These are phyloP conservation scores for Microstegium vimineum DNA, from an alignment of 176 grass and related monocot genomes.

Conservation along the genomic window DNA sequence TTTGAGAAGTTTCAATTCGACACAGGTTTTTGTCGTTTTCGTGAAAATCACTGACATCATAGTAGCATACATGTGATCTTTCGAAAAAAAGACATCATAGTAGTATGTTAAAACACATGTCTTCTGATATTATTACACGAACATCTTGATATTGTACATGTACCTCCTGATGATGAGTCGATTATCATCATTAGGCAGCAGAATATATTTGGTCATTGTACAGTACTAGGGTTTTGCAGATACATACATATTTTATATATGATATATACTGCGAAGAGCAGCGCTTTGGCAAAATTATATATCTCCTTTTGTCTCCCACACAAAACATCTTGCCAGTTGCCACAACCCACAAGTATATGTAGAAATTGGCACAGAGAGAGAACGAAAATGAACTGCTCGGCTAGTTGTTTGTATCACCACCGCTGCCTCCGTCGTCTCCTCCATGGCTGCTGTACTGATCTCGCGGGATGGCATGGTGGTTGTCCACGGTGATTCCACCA, in stretches of 20 bases:
- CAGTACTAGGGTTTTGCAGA: not conserved
- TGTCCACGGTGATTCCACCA: conserved; percentile 25
- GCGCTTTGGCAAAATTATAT: not conserved
- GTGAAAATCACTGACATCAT: not conserved
- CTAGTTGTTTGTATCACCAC: conserved; percentile 40
- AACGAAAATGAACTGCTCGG: not conserved
- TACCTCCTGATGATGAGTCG: not conserved
- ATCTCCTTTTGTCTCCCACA: not conserved
- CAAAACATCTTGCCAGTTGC: not conserved
- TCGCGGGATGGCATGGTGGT: conserved; percentile 52
- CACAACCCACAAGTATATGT: not conserved
- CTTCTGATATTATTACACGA: not conserved
- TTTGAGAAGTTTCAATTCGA: not conserved
- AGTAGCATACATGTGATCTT: not conserved
- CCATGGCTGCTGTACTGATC: conserved; percentile 43
- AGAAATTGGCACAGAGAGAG: not conserved
- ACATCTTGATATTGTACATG: not conserved
- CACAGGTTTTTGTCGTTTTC: not conserved
- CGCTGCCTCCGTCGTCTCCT: conserved; percentile 10
- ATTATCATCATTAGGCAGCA: not conserved
- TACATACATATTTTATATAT: not conserved
- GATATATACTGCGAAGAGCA: not conserved
- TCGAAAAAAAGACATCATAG: not conserved
- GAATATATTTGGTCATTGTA: not conserved
- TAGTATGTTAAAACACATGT: not conserved